A percentile compares a stretch with the other conserved stretches of the same genome.
phyloP scores from a whole-genome alignment of 495 filamentous ascomycete genomes.

The Aspergillus bertholletiae region DNA sequence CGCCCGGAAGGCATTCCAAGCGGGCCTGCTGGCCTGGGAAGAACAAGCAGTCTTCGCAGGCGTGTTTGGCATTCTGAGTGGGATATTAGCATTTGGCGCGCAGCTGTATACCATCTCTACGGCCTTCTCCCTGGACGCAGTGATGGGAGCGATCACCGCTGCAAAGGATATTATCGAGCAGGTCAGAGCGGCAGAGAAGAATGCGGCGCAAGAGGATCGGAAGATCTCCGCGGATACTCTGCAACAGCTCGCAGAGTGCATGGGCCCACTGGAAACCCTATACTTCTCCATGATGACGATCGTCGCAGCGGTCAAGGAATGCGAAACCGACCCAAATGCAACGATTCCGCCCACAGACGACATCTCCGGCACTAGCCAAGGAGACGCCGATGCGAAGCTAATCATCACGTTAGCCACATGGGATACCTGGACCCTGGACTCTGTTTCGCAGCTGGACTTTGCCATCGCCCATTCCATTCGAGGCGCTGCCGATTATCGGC shows the following conservation, averaged over 20 bases:
- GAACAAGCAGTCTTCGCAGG: not conserved
- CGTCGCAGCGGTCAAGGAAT: not conserved
- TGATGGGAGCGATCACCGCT: too few relatives aligned
- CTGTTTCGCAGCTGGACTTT: not conserved
- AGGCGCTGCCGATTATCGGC: not conserved
- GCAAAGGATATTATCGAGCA: not conserved
- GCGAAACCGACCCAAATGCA: not conserved
- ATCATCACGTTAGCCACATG: not conserved
- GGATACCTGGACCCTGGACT: not conserved
- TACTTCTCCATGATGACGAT: not conserved
- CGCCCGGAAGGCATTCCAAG: not conserved
- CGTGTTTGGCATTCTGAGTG: not conserved
- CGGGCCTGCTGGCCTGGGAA: not conserved
- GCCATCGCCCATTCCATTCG: not conserved
- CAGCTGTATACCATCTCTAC: too few relatives aligned
- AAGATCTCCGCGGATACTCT: not conserved
- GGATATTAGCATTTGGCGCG: too few relatives aligned
- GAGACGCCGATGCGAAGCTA: not conserved
- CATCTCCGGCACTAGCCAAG: not conserved
- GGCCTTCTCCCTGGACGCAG: too few relatives aligned
- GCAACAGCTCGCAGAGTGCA: not conserved
- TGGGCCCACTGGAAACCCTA: not conserved
- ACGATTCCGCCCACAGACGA: not conserved
- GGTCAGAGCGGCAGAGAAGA: not conserved
- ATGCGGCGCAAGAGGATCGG: not conserved